Evolutionary conservation across 306 rosid species (phyloP), one percentile per base, ranked within the genome.

Genomic region (Cucurbita moschata): DNA sequence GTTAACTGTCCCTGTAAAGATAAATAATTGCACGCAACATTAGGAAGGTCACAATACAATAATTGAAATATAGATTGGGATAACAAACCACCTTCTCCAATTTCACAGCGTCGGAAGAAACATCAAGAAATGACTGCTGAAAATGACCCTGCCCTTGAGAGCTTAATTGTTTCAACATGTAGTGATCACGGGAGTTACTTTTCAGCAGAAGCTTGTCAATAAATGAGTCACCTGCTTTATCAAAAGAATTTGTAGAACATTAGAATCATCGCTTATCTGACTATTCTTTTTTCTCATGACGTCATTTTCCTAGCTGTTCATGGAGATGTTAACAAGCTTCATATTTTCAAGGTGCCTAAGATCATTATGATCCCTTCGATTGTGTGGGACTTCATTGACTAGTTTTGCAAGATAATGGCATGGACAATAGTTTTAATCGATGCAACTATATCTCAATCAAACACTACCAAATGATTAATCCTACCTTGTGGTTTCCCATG

Each of bases 401-500:
- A 65, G 68, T 83, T 79, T 85, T 85, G 82, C 73, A 73, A 81
- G 79, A 77, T 56, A 81, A 77, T 79, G 53, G 63, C 19, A 52
- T 38, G 4, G 26, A 39, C 10, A 14, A 65, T 61, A 12, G 44
- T 67, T 30, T 30, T 58, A 38, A 35, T 71, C 62, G 43, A 51
- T 26, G 23, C 49, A 58, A 43, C 1, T 59, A 16, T 46, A 75
- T 69, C 44, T 75, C 52, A 21, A 77, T 16, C 10, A 61, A 49
- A 56, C 26, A 60, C 60, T 59, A 19, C 21, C 50, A n/a, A 72
- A 55, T 56, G 26, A 38, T 49, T 56, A 11, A 43, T 38, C 83
- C 15, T 83, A 83, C 89, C 89, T 83, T 75, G 81, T 58, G 49
- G 75, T 78, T 78, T 79, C 43, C 75, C 79, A 64, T 59, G 75